Percentiles rank a stretch among this genome's conserved stretches.
These are phyloP conservation scores for Panellus pusillus DNA, from an alignment of 768 basidiomycete genomes.

Conservation along the genomic window DNA sequence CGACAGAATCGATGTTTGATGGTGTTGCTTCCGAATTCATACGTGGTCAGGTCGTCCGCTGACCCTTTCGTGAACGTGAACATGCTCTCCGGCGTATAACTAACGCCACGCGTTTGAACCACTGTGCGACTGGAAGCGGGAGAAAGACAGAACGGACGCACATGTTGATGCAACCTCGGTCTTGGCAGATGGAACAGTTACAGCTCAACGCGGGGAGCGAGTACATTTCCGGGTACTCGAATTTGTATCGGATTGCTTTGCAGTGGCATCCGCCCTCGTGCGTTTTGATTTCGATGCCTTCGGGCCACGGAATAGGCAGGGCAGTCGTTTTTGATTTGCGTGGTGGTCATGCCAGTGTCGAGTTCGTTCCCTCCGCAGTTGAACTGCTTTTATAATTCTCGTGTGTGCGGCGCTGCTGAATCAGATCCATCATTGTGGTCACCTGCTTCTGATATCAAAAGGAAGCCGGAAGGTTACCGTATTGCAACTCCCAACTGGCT, in stretches of 20 bases:
- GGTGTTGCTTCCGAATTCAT: not conserved
- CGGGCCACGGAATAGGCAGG: constrained; percentile 18
- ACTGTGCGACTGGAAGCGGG: no score
- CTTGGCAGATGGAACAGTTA: constrained; percentile 17
- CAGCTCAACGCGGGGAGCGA: constrained; percentile 7
- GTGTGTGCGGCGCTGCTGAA: no score
- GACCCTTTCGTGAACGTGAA: constrained; percentile 14
- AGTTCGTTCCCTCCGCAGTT: no score
- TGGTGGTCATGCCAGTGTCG: no score
- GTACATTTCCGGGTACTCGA: constrained; percentile 14
- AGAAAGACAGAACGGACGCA: not conserved
- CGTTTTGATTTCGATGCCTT: not conserved
- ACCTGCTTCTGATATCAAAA: no score
- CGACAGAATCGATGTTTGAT: constrained; percentile 7
- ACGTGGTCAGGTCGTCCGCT: constrained; percentile 7
- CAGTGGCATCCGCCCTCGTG: constrained; percentile 18
- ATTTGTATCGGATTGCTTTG: constrained; percentile 17
- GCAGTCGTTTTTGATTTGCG: no score
- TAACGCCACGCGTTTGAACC: no score
- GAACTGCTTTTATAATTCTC: no score
- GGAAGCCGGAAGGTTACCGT: no score
- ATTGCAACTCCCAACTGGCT: no score
- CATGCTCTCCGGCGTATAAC: constrained; percentile 5
- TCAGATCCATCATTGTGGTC: no score
- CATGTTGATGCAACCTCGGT: constrained; percentile 11